Evolutionary conservation across 1,139 yeast species (phyloP).

Genomic region (Meyerozyma guilliermondii): DNA sequence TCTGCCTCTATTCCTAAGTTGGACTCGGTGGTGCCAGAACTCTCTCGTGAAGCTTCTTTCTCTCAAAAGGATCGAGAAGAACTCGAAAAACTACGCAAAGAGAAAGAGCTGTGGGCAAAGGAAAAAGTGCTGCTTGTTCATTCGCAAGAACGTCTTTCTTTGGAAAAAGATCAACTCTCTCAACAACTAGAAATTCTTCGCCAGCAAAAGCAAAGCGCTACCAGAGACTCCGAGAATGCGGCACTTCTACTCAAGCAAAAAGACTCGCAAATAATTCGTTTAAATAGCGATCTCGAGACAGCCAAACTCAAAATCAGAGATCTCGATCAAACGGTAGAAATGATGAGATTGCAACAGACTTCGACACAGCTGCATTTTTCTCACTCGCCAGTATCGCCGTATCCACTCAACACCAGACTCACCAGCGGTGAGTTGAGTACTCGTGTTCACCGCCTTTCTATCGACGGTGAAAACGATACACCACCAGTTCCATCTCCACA

Average conservation of each 20-base stretch:
- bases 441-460: conserved; percentile 41
- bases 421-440: conserved; percentile 39
- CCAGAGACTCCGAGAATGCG: conserved; percentile 48
- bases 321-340: conserved; percentile 48
- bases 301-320: conserved; percentile 44
- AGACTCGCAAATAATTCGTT: conserved; percentile 59
- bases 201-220: conserved; percentile 27
- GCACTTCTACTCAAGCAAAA: conserved; percentile 54
- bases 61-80: conserved; percentile 38
- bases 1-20: conserved; percentile 12
- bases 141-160: conserved; percentile 35
- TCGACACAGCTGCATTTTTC: conserved; percentile 7
- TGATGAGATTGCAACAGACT: conserved; percentile 31
- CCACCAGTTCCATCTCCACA: conserved; percentile 7
- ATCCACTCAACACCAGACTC: conserved; percentile 12
- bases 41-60: conserved; percentile 9
- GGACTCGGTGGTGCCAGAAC: conserved; percentile 2
- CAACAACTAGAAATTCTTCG: conserved; percentile 36
- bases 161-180: conserved; percentile 38
- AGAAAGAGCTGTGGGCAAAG: conserved; percentile 46
- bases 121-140: conserved; percentile 37
- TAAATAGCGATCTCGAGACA: conserved; percentile 56
- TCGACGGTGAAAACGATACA: conserved; percentile 27
- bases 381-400: neutral
- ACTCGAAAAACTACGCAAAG: conserved; percentile 46